A percentile compares a stretch with the other conserved stretches of the same genome.
Conservation (phyloP, 345 rosid species). For the Eucalyptus dawsonii region DNA sequence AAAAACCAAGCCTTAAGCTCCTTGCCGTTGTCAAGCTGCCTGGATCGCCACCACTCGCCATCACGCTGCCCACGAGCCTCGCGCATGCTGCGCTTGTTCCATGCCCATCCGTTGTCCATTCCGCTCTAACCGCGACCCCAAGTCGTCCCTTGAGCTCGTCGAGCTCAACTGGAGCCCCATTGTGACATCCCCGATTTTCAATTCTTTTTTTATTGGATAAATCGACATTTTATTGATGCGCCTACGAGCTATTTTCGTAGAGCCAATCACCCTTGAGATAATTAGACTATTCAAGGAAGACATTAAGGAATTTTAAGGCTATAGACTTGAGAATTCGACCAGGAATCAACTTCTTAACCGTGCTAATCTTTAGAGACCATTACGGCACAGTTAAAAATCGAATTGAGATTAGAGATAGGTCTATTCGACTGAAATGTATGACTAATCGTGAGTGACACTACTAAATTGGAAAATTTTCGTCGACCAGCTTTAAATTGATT, state of each 20-base stretch:
- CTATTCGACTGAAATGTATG: accelerated
- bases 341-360: accelerated
- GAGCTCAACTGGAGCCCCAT: too few species aligned
- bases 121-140: accelerated
- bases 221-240: accelerated
- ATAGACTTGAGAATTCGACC: too few species aligned
- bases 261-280: accelerated
- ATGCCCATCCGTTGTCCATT: accelerated
- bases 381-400: accelerated
- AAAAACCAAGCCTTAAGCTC: too few species aligned
- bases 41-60: accelerated
- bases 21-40: accelerated
- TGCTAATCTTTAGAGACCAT: too few species aligned
- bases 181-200: too few species aligned
- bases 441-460: too few species aligned
- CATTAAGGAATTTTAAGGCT: too few species aligned
- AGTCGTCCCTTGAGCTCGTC: accelerated
- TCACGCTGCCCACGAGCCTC: accelerated
- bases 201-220: too few species aligned
- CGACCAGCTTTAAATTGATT: too few species aligned
- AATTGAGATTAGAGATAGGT: accelerated
- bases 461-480: too few species aligned
- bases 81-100: accelerated
- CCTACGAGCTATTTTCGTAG: accelerated
- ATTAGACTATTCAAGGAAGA: too few species aligned